Base-by-base conservation (phyloP, 441 rosid species). In the Croton setiger region DNA sequence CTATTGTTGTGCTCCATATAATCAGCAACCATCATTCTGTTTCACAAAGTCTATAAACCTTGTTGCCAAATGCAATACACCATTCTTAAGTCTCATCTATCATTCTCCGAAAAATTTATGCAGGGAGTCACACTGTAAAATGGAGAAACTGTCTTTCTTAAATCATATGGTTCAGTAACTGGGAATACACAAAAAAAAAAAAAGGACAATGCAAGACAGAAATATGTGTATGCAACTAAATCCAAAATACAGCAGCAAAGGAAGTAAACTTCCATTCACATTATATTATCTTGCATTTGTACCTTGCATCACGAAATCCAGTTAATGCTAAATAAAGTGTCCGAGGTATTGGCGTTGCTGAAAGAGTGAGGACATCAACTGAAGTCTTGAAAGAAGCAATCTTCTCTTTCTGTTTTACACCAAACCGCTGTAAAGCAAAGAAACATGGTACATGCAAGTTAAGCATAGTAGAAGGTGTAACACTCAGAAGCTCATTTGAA, bases 291-390 rank as follows among this genome's bases (percentile, higher is more conserved):
- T 62, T 10, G 18, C 44, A 69, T 60, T 27, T 56, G 79, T 85
- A 94, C 99, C 98, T 95, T 52, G 99, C 98, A 89, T 95, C 99
- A 68, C 96, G 97, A 86, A 95, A 95, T 70, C 99, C 97, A 56
- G 98, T 95, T 85, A 95, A 78, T 62, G 98, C 96, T 80, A 95
- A 81, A 83, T 95, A 95, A 60, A 95, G 93, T 12, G 97, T 95
- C 72, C 99, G 89, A 52, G 99, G 99, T 73, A 95, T 95, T 53
- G 99, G 99, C 71, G 99, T 92, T 68, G 98, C 99, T 4, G 99
- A 92, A 49, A 95, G 90, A 74, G 97, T 92, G 76, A 95, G 97
- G 68, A 95, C 97, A 80, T 95, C 99, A 41, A 95, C 91, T 66
- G 97, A 89, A 74, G 91, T 95, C 85, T 92, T 95, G 76, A 90